Conservation (phyloP, 164 flowering plant genomes). For the Chimonanthus salicifolius region DNA sequence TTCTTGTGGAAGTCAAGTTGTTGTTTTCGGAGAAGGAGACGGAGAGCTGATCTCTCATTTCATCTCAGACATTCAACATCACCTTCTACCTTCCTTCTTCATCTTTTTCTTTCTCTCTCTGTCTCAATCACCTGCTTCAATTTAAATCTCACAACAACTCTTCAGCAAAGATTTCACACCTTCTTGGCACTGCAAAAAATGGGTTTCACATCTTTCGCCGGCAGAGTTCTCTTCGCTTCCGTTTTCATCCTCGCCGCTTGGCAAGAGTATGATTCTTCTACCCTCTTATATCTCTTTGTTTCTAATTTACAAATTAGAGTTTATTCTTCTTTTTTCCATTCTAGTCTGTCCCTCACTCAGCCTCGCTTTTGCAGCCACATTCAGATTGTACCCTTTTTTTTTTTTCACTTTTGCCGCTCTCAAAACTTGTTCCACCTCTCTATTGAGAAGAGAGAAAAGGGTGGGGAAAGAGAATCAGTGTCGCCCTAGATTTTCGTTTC, state of each 20-base stretch:
- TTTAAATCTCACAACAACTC: background rate
- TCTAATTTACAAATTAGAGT: background rate
- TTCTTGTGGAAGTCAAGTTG: background rate
- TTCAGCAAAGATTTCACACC: background rate
- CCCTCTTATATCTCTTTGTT: background rate
- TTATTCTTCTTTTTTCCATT: no score
- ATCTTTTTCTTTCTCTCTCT: background rate
- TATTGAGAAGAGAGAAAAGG: no score
- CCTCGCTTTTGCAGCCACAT: no score
- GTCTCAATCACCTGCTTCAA: background rate
- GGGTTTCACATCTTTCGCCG: constrained; percentile 43
- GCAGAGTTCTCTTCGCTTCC: constrained; percentile 42
- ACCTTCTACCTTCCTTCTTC: background rate
- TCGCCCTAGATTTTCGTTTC: no score
- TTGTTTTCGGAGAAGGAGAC: background rate
- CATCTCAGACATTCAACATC: background rate
- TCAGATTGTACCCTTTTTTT: no score
- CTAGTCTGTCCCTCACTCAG: no score
- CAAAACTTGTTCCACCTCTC: no score
- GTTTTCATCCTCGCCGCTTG: constrained; percentile 45
- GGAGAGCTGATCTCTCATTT: background rate
- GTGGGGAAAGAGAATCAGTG: no score
- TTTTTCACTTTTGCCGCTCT: no score
- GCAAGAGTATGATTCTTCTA: constrained; percentile 39
- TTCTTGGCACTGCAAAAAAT: constrained; percentile 10